These are phyloP conservation scores for Ocimum tenuiflorum DNA, from an alignment of 257 asterid species.

Conservation along the genomic window DNA sequence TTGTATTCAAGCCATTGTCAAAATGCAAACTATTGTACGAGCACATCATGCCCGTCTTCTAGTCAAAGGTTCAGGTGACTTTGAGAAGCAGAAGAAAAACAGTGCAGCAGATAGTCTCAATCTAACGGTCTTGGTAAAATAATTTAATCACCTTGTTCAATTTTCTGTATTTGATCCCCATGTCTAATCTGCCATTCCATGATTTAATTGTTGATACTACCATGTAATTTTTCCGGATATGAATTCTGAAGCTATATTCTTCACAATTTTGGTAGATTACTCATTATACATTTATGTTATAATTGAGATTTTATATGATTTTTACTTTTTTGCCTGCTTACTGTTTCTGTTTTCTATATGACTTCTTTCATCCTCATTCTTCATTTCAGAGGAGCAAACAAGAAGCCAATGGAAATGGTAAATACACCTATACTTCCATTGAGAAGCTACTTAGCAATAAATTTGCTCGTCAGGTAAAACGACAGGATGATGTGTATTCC, in stretches of 20 bases:
- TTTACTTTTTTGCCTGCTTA: not conserved
- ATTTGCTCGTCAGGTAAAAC: conserved; percentile 78
- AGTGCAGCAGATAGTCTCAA: conserved; percentile 17
- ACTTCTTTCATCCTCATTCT: not conserved
- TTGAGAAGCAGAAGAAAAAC: conserved; percentile 26
- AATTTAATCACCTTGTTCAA: conserved; percentile 5
- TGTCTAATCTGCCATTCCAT: not conserved
- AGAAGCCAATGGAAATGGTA: conserved; percentile 27
- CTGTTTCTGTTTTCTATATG: not conserved
- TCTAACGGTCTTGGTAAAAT: conserved; percentile 16
- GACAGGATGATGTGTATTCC: not conserved
- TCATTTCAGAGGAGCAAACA: conserved; percentile 30
- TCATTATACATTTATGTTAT: not conserved
- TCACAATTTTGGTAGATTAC: not conserved
- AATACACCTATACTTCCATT: conserved; percentile 18
- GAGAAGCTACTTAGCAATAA: conserved; percentile 73
- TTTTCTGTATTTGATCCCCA: not conserved
- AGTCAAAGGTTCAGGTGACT: conserved; percentile 24
- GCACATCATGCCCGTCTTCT: conserved; percentile 44
- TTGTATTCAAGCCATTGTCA: conserved; percentile 81
- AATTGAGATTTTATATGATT: not conserved
- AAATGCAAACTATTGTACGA: conserved; percentile 82
- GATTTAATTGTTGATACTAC: not conserved
- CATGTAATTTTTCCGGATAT: not conserved
- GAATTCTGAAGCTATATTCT: conserved; percentile 4